Evolutionary conservation across 345 rosid species (phyloP), one percentile per base, ranked within the genome.

Genomic region (Noccaea caerulescens): DNA sequence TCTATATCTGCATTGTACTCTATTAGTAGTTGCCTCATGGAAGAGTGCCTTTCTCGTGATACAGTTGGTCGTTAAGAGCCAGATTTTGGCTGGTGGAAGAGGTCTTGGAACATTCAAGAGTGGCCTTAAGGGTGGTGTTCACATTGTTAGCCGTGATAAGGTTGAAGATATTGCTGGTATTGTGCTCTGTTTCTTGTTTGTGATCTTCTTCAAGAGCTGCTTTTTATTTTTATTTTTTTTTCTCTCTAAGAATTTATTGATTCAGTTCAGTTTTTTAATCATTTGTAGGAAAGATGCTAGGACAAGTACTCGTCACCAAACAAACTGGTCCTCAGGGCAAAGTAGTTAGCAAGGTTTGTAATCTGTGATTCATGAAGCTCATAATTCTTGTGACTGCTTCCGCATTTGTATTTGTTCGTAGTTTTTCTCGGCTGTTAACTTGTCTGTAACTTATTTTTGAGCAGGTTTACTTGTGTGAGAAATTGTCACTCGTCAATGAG

Each of bases 41-140:
- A 13, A 49, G 58, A 58, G 13, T 58, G 14, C 8, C 51, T 5
- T 53, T 43, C 44, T 4, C 3, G 39, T 73, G 76, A 58, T 80
- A 79, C 82, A 95, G 99, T 49, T 95, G 79, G 99, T 90, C 38
- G 97, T 92, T 74, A 95, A 95, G 82, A 95, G 99, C 72, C 99
- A 92, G 82, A 83, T 95, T 81, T 81, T 95, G 86, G 99, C 99
- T 49, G 99, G 98, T 70, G 99, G 99, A 16, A 84, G 99, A 82
- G 99, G 98, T 51, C 80, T 95, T 62, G 99, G 98, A 56, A 90
- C 90, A 12, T 95, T 95, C 74, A 88, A 84, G 69, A 92, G 79
- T 10, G 97, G 99, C 52, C 86, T 95, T 69, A 81, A 90, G 77
- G 94, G 99, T 65, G 98, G 99, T 55, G 99, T 95, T 77, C 99